Evolutionary conservation across 1,284 basidiomycete genomes (phyloP), one percentile per base, ranked within the genome.

Genomic region (Phenoliferia sp.): DNA sequence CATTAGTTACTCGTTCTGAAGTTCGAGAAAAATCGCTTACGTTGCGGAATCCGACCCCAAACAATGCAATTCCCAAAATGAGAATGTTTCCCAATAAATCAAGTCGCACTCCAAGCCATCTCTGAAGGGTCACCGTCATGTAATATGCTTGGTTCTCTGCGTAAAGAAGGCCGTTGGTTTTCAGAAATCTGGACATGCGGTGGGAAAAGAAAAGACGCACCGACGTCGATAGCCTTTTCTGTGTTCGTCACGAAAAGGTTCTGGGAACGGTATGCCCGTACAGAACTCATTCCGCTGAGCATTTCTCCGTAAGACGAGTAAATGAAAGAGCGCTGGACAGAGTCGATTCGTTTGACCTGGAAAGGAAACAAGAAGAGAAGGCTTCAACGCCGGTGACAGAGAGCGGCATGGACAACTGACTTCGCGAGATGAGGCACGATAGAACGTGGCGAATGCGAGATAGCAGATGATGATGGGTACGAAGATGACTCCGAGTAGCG

Each of bases 241-340:
- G 58, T 60, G 12, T 56, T 56, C 5, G 39, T 9, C 28, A 67
- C 34, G 55, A 71, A 68, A 0, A 64, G 62, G 10, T 62, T 48
- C 4, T 62, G 55, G 54, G 67, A 65, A 10, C 60, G 57, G 35
- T 58, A 73, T 0, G 80, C 79, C 29, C 89, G 84, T 59, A 92
- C 88, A 0, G 89, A 92, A 0, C 88, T 83, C 15, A 92, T 79
- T 4, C 90, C 90, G 0, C 76, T 86, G 1, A 93, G 80, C 48
- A 52, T 52, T 26, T 52, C 48, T 7, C 48, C 48, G 58, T 74
- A 78, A 70, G 70, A 68, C 52, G 63, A 64, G 66, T 74, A 77
- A 22, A 76, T 62, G 54, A 65, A 69, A 34, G 71, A 75, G 36
- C 78, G 76, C 54, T 79, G 70, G 28, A 79, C 64, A 32, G 68